Evolutionary conservation across 495 filamentous ascomycete species (phyloP), one percentile per base, ranked within the genome.

Genomic region (Neurospora sp.): DNA sequence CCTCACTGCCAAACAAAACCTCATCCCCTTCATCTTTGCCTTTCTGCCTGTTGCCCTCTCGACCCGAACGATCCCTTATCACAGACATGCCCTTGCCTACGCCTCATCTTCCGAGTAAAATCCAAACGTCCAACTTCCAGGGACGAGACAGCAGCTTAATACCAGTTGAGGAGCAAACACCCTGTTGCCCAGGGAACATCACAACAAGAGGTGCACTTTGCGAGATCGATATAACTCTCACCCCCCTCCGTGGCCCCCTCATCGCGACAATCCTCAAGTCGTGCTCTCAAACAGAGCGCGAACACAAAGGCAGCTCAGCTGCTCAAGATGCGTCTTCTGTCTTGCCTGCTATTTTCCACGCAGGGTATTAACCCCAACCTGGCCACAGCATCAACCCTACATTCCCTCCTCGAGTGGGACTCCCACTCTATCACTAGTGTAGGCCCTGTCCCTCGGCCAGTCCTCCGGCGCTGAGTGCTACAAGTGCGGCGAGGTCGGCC

Each of bases 401-500:
- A 44, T n/a, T 44, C 16, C 18, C 18, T 44, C 42, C 42, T n/a
- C 18, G 16, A 7, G 40, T 41, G 40, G 14, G 40, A 41, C 14
- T n/a, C 42, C 18, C 42, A 44, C 42, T 44, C 7, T n/a, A 44
- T n/a, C 42, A 18, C 14, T 16, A n/a, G n/a, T n/a, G n/a, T n/a
- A 41, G 5, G 40, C 42, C 42, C 40, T 41, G 40, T 41, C 40
- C 40, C 1, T 41, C 72, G 95, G 94, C 71, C 76, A 79, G 70
- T 80, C 82, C 70, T 71, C 76, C 69, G 78, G 82, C 22, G 82
- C 80, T 78, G 87, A 98, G 82, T 99, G 96, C 90, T 99, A 99
- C 91, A 98, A 98, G 90, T 99, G 96, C 85, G 94, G 94, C 69
- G 92, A 97, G 86, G 87, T 94, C 73, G 96, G 96, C 72, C 96